Conservation (phyloP, 106 monocot genomes). For the Chionographis japonica region DNA sequence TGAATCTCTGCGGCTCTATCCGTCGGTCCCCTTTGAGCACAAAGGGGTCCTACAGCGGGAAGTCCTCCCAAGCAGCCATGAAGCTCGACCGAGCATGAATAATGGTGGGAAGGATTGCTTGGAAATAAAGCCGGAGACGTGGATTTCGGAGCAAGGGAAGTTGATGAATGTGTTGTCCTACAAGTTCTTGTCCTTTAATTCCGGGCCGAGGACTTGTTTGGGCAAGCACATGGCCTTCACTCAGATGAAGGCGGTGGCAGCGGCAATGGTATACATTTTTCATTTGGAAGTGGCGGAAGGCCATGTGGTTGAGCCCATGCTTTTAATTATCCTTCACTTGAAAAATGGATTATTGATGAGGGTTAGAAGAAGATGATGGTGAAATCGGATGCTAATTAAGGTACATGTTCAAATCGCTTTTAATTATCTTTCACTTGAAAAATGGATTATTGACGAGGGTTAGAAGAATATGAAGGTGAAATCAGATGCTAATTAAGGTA, state of each 20-base stretch:
- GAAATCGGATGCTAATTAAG: too few relatives aligned
- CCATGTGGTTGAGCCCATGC: constrained; percentile 39
- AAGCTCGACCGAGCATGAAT: constrained; percentile 18
- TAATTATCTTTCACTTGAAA: constrained; percentile 20
- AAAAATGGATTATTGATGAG: too few relatives aligned
- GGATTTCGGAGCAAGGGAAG: constrained; percentile 43
- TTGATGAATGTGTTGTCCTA: constrained; percentile 53
- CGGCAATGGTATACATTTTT: constrained; percentile 40
- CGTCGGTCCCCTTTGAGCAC: constrained; percentile 50
- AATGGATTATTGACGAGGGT: constrained; percentile 2
- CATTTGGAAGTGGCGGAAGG: constrained; percentile 30
- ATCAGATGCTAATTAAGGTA: too few relatives aligned
- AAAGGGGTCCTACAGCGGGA: constrained; percentile 29
- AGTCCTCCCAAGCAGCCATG: constrained; percentile 39
- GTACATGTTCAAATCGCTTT: too few relatives aligned
- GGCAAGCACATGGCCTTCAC: constrained; percentile 59
- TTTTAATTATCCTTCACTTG: constrained; percentile 54
- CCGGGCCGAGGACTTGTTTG: constrained; percentile 72
- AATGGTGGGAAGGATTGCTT: constrained; percentile 66
- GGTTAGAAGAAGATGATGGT: constrained; percentile 25
- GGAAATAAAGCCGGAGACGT: constrained; percentile 55
- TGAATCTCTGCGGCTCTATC: too few relatives aligned
- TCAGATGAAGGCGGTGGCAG: too few relatives aligned
- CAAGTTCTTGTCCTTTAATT: constrained; percentile 70
- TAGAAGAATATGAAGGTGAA: too few relatives aligned